phyloP scores from a whole-genome alignment of 2,329 filamentous ascomycete genomes.

The Stemphylium lycopersici region DNA sequence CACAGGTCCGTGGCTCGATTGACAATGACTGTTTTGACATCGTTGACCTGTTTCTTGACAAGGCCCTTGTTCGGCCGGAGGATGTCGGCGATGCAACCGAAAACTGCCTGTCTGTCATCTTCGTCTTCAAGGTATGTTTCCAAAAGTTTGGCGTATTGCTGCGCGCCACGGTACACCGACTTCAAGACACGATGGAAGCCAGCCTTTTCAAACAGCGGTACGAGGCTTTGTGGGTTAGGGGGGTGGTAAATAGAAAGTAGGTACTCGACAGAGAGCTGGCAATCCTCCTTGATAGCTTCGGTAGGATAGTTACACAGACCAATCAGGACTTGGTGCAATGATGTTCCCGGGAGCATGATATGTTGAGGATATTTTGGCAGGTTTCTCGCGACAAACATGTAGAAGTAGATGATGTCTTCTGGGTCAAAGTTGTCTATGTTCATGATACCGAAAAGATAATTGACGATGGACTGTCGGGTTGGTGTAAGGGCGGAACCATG shows the following conservation, averaged over 20 bases:
- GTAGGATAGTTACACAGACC: slow-evolving; percentile 86
- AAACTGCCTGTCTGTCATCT: slow-evolving; percentile 75
- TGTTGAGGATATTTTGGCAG: slow-evolving; percentile 97
- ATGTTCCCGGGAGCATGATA: slow-evolving; percentile 85
- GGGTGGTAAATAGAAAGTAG: slow-evolving; percentile 92
- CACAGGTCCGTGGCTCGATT: slow-evolving; percentile 70
- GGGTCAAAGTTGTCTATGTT: slow-evolving; percentile 73
- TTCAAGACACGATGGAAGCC: slow-evolving; percentile 92
- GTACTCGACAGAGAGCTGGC: slow-evolving; percentile 96
- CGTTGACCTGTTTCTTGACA: slow-evolving; percentile 71
- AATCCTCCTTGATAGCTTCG: slow-evolving; percentile 83
- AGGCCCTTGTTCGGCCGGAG: slow-evolving; percentile 69
- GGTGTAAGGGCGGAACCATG: slow-evolving; percentile 53
- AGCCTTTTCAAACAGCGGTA: slow-evolving; percentile 78
- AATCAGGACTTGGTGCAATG: slow-evolving; percentile 78
- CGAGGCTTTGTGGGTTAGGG: slow-evolving; percentile 75
- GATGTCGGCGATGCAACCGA: slow-evolving; percentile 78
- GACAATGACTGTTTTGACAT: slow-evolving; percentile 71
- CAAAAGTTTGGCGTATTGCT: slow-evolving; percentile 78
- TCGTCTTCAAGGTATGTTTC: slow-evolving; percentile 84
- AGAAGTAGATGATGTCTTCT: slow-evolving; percentile 88
- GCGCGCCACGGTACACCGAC: slow-evolving; percentile 79
- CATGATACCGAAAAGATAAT: slow-evolving; percentile 91
- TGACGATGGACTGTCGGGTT: slow-evolving; percentile 90
- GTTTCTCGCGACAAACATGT: slow-evolving; percentile 98